These are phyloP conservation scores for Colletotrichum horii DNA, from an alignment of 2,329 filamentous ascomycete genomes.

Conservation along the genomic window DNA sequence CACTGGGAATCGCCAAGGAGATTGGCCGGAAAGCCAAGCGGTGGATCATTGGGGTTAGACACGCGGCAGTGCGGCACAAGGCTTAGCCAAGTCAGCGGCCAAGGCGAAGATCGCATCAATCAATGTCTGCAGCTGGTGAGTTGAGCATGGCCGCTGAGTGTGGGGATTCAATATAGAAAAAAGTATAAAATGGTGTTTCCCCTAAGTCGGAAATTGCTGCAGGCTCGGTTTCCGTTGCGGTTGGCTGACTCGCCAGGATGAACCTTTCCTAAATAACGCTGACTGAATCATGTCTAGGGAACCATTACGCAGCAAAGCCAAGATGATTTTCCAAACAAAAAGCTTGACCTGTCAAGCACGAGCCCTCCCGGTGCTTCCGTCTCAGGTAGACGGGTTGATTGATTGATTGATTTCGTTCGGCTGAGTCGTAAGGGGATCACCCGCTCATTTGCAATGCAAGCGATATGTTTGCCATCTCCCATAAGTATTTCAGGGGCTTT, in stretches of 20 bases:
- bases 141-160: neutral
- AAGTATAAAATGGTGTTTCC: conserved; percentile 5
- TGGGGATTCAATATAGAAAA: neutral
- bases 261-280: neutral
- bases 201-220: neutral
- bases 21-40: neutral
- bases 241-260: neutral
- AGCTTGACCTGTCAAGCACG: neutral
- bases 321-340: conserved; percentile 4
- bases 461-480: neutral
- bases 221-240: neutral
- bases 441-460: neutral
- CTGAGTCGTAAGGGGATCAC: neutral
- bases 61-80: conserved; percentile 4
- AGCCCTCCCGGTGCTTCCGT: neutral
- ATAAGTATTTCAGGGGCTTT: neutral
- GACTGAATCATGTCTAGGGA: neutral
- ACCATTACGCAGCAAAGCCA: neutral
- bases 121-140: neutral
- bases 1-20: neutral
- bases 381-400: neutral
- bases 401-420: neutral
- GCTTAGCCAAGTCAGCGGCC: neutral
- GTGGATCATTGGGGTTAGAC: neutral
- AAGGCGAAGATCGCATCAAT: neutral